These are phyloP conservation scores for Emydomyces testavorans DNA, from an alignment of 2,329 filamentous ascomycete species.

Conservation along the genomic window DNA sequence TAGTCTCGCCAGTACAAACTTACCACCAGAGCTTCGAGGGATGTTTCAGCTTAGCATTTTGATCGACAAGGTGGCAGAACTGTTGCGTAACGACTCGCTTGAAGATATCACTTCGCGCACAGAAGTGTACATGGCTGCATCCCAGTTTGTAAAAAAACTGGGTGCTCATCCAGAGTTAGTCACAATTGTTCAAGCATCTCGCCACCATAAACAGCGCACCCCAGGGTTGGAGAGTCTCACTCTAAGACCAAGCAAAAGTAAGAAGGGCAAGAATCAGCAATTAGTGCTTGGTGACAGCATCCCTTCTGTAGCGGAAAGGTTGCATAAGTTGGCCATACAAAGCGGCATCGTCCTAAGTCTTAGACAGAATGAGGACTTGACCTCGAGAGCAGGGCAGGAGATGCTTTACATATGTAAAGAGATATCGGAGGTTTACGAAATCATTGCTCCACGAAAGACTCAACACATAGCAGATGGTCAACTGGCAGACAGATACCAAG, in stretches of 20 bases:
- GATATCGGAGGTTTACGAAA: constrained; percentile 24
- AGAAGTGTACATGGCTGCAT: constrained; percentile 29
- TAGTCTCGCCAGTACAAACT: constrained; percentile 15
- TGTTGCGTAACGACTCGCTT: constrained; percentile 34
- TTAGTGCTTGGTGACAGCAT: constrained; percentile 14
- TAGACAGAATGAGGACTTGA: constrained; percentile 18
- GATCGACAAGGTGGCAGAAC: constrained; percentile 29
- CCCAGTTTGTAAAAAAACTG: constrained; percentile 33
- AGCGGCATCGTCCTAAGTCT: constrained; percentile 25
- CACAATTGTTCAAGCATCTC: constrained; percentile 26
- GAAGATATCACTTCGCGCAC: constrained; percentile 27
- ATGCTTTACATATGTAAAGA: constrained; percentile 28
- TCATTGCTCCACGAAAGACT: constrained; percentile 15
- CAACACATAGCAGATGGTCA: constrained; percentile 5
- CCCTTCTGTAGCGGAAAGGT: constrained; percentile 14
- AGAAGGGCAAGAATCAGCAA: not conserved
- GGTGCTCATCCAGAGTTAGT: constrained; percentile 25
- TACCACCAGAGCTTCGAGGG: constrained; percentile 22
- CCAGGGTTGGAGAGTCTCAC: constrained; percentile 28
- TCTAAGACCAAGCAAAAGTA: not conserved
- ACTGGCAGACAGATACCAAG: constrained; percentile 18
- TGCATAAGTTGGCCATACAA: constrained; percentile 24
- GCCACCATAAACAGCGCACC: constrained; percentile 25
- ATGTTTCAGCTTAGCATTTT: constrained; percentile 31
- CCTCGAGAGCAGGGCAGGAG: constrained; percentile 19